Evolutionary conservation across 345 rosid genomes (phyloP).

Genomic region (Raphanus raphanistrum): DNA sequence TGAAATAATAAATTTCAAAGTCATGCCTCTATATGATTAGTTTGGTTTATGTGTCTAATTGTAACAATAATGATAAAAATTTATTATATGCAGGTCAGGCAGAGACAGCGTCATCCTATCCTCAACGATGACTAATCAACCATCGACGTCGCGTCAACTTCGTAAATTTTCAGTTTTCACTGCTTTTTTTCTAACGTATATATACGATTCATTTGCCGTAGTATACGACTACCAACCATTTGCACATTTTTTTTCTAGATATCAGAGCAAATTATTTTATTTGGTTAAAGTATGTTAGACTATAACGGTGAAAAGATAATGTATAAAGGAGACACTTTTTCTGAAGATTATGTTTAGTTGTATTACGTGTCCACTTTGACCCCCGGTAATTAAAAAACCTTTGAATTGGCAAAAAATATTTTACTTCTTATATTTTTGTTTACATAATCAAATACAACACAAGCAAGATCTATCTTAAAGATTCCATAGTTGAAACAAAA

Average conservation of each 20-base stretch:
- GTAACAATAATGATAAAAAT: background rate
- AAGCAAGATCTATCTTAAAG: background rate
- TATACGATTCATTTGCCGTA: background rate
- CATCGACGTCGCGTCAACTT: constrained; percentile 15
- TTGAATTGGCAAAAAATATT: too few species aligned
- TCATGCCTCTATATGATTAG: constrained; percentile 10
- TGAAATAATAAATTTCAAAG: constrained; percentile 5
- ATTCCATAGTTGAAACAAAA: background rate
- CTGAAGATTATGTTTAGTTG: background rate
- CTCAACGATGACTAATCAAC: constrained; percentile 18
- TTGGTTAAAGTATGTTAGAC: background rate
- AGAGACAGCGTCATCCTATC: constrained; percentile 27
- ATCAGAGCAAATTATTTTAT: background rate
- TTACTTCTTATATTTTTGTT: background rate
- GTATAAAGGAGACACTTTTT: background rate
- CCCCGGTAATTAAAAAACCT: too few species aligned
- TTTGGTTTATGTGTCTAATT: background rate
- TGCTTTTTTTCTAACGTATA: background rate
- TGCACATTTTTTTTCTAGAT: background rate
- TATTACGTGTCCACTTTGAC: too few species aligned
- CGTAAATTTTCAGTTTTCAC: background rate
- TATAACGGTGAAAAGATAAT: background rate
- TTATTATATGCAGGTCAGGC: background rate
- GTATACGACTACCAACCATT: background rate
- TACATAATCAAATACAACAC: background rate